Conservation (phyloP, 2,329 filamentous ascomycete genomes). For the Trichoderma atroviride region DNA sequence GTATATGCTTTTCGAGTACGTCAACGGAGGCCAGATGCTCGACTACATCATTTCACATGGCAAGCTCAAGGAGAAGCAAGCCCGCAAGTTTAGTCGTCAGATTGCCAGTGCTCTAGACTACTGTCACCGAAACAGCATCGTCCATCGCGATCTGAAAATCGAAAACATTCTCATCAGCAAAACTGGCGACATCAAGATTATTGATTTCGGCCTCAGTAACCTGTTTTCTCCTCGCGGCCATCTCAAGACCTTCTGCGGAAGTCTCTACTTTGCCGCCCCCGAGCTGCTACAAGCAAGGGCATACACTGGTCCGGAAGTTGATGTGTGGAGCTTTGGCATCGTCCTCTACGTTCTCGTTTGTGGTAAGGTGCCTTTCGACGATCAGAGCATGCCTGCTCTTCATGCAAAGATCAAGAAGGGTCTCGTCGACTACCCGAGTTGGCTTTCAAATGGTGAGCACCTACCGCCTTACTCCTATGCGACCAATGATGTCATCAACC, state of each 20-base stretch:
- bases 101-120: constrained; percentile 97
- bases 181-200: constrained; percentile 98
- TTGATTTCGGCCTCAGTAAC: constrained; percentile 97
- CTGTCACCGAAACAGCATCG: constrained; percentile 96
- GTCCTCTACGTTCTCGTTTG: constrained; percentile 96
- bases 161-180: constrained; percentile 99
- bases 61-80: constrained; percentile 96
- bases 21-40: constrained; percentile 98
- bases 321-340: constrained; percentile 98
- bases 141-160: constrained; percentile 96
- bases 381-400: constrained; percentile 97
- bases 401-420: constrained; percentile 99
- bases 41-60: constrained; percentile 99
- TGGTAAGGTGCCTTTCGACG: constrained; percentile 97
- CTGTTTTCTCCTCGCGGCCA: constrained; percentile 84
- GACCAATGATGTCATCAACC: not conserved
- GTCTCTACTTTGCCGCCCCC: constrained; percentile 95
- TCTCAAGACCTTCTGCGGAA: constrained; percentile 96
- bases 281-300: constrained; percentile 91
- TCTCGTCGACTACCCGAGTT: constrained; percentile 90
- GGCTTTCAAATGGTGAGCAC: constrained; percentile 81
- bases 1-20: constrained; percentile 99
- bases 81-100: constrained; percentile 94
- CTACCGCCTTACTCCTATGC: not conserved
- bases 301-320: constrained; percentile 95